Evolutionary conservation across 2,329 filamentous ascomycete species (phyloP).

Genomic region (Calonectria montana): DNA sequence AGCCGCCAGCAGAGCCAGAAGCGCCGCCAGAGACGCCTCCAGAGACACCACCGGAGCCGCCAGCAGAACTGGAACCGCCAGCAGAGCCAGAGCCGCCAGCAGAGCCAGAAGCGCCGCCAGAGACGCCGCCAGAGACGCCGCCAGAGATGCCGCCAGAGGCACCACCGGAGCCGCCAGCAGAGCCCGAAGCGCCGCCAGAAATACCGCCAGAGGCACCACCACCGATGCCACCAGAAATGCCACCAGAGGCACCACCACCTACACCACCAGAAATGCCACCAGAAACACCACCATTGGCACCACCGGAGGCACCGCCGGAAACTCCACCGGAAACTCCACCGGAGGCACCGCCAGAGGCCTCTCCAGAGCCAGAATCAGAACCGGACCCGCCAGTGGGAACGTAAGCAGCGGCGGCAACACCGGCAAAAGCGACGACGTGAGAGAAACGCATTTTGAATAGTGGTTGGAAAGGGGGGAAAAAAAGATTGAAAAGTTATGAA

Average conservation of each 20-base stretch:
- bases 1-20: background rate
- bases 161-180: background rate
- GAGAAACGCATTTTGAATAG: conserved; percentile 40
- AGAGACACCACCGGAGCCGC: background rate
- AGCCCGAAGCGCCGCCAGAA: background rate
- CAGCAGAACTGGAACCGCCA: background rate
- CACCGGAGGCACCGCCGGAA: background rate
- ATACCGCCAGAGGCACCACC: background rate
- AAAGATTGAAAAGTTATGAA: conserved; percentile 6
- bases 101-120: background rate
- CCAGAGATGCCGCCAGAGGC: background rate
- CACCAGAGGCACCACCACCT: background rate
- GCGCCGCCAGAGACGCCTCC: background rate
- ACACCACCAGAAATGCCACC: background rate
- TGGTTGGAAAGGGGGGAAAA: conserved; percentile 8
- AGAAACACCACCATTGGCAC: background rate
- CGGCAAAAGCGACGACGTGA: conserved; percentile 42
- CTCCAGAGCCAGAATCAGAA: conserved; percentile 20
- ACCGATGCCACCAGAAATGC: background rate
- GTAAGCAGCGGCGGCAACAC: conserved; percentile 33
- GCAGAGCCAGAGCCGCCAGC: background rate
- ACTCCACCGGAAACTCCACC: background rate
- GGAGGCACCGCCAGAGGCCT: background rate
- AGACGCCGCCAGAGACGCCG: background rate
- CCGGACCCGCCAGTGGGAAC: conserved; percentile 23